Base-by-base conservation (phyloP, 108 stramenopile genomes). In the Phaeodactylum tricornutum region DNA sequence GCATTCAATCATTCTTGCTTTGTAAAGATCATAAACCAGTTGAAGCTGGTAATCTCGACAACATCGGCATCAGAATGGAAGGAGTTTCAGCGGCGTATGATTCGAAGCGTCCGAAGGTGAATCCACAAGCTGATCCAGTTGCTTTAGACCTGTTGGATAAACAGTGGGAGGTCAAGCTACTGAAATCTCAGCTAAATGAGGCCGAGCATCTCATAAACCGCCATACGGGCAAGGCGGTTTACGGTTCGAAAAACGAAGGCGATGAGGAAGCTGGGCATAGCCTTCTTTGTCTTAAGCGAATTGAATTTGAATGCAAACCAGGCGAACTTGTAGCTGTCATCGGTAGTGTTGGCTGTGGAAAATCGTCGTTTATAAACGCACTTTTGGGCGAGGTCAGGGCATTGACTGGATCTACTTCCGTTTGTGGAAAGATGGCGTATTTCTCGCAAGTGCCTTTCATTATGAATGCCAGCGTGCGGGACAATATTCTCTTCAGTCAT, bases 401-500 rank as follows among this genome's bases (percentile, higher is more conserved):
- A 22, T 47, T 84, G 8, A 44, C 58, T 23, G 88, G 93, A 21
- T 59, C 51, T 11, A 81, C 69, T 16, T 50, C 62, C 23, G 66
- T 78, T 2, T 50, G 63, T n/a, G 92, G 84, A 3, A 53, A 45
- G 4, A 57, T 84, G 11, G 75, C 74, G 14, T 80, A 63, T 30
- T 83, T 85, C 68, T 43, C 81, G 25, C 96, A 99, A 62, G 75
- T 55, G 2, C 79, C 97, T 8, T 99, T 95, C 62, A 96, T 99
- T 28, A 50, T 93, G 53, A 99, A 98, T 69, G 96, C 81, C 16
- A 85, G 93, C 2, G 56, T 98, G 9, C 66, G 84, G 0, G 93
- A 94, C 4, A 99, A 99, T 74, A 88, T 99, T 40, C 57, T 98
- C 12, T 97, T 98, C 57, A 93, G 95, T 28, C 70, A 79, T 25